phyloP scores from a whole-genome alignment of 306 rosid genomes.

The Cyclanthera cordifolia region DNA sequence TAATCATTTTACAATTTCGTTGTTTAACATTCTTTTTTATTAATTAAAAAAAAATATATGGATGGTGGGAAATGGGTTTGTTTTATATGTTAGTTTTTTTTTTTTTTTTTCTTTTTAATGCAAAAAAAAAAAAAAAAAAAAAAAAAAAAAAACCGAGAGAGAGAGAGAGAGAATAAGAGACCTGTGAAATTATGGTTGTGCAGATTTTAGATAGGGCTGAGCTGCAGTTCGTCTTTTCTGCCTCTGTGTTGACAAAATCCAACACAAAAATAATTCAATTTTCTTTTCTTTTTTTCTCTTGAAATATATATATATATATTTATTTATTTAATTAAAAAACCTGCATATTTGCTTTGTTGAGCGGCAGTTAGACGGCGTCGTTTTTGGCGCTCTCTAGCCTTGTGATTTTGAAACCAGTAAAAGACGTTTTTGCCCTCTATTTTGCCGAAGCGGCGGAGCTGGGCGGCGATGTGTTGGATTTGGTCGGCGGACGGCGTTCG shows the following conservation, averaged over 20 bases:
- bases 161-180: conserved; percentile 24
- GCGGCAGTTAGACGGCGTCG: conserved; percentile 83
- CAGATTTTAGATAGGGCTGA: conserved; percentile 42
- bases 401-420: conserved; percentile 95
- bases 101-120: too few relatives aligned
- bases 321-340: conserved; percentile 13
- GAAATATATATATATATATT: too few relatives aligned
- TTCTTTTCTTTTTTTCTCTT: conserved; percentile 19
- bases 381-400: conserved; percentile 90
- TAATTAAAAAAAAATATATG: too few relatives aligned
- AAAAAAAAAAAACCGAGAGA: neutral
- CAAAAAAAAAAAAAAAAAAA: neutral
- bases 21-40: too few relatives aligned
- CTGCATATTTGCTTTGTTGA: conserved; percentile 43
- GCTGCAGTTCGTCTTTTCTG: conserved; percentile 30
- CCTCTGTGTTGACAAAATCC: conserved; percentile 51
- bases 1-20: too few relatives aligned
- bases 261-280: conserved; percentile 52
- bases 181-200: conserved; percentile 50
- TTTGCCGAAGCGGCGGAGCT: conserved; percentile 69
- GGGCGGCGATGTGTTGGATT: conserved; percentile 80
- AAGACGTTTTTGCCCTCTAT: conserved; percentile 94
- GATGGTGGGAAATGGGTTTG: too few relatives aligned
- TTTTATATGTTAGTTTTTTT: too few relatives aligned
- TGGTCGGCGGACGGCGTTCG: conserved; percentile 91